A percentile compares a stretch with the other conserved stretches of the same genome.
Evolutionary conservation across 495 filamentous ascomycete genomes (phyloP).

Genomic region (Penicillium desertorum): DNA sequence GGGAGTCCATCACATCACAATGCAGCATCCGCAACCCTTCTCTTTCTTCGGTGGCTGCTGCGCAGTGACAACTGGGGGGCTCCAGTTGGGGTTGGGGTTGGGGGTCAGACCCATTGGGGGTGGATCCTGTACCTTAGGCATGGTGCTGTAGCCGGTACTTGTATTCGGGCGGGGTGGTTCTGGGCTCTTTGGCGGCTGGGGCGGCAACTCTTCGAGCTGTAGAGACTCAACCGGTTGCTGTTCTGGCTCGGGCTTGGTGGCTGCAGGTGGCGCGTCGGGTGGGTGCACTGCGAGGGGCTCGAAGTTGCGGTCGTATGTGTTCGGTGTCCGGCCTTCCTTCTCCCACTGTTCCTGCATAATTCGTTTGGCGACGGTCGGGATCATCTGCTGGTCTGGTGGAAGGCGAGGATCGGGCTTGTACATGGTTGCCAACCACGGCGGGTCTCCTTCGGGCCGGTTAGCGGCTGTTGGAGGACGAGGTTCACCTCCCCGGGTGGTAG

Average conservation of each 20-base stretch:
- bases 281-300: constrained; percentile 66
- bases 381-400: constrained; percentile 90
- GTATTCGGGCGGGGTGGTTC: constrained; percentile 42
- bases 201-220: constrained; percentile 25
- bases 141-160: constrained; percentile 49
- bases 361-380: constrained; percentile 88
- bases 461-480: constrained; percentile 55
- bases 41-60: constrained; percentile 42
- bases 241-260: constrained; percentile 18
- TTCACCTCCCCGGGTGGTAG: constrained; percentile 63
- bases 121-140: constrained; percentile 53
- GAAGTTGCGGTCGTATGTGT: constrained; percentile 79
- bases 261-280: constrained; percentile 32
- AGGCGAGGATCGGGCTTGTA: constrained; percentile 95
- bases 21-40: constrained; percentile 52
- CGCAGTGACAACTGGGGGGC: constrained; percentile 41
- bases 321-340: constrained; percentile 79
- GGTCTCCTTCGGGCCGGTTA: constrained; percentile 88
- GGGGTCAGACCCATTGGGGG: constrained; percentile 36
- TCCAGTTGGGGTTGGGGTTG: constrained; percentile 38
- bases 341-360: constrained; percentile 96
- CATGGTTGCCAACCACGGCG: constrained; percentile 91
- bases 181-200: constrained; percentile 36
- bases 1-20: constrained; percentile 49
- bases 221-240: constrained; percentile 24